Percentiles rank a stretch among this genome's conserved stretches.
phyloP scores from a whole-genome alignment of 352 stramenopile species.

The Globisporangium cylindrosporum region DNA sequence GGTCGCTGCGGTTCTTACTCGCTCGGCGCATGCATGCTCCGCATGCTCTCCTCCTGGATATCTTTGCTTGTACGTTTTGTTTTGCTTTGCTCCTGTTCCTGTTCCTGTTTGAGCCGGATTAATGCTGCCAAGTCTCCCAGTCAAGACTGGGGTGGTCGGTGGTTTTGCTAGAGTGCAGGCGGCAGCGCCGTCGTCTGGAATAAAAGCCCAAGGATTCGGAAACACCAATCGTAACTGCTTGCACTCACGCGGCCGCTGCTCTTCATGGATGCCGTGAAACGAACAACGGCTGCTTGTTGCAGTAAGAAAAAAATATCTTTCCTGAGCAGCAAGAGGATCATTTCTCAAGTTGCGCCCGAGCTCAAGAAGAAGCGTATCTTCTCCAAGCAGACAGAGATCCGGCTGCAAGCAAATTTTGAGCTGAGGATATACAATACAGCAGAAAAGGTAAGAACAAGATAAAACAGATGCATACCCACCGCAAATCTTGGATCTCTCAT shows the following conservation, averaged over 20 bases:
- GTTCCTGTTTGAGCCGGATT: not conserved
- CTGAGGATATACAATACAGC: not conserved
- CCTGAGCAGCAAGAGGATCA: conserved; percentile 20
- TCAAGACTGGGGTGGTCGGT: conserved; percentile 3
- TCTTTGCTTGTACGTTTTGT: conserved; percentile 3
- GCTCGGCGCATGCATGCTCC: not conserved
- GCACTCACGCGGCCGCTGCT: not conserved
- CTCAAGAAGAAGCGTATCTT: conserved; percentile 11
- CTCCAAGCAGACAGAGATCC: not conserved
- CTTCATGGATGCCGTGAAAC: conserved; percentile 13
- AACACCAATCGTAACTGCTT: conserved; percentile 15
- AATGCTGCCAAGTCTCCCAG: not conserved
- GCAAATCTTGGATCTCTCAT: conserved; percentile 4
- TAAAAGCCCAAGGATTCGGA: not conserved
- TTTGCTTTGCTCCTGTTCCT: not conserved
- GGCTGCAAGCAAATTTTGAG: not conserved
- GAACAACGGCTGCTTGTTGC: conserved; percentile 14
- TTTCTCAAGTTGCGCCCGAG: conserved; percentile 37
- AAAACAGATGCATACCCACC: not conserved
- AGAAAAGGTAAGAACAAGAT: not conserved
- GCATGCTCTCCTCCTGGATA: conserved; percentile 1
- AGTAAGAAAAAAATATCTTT: conserved; percentile 35
- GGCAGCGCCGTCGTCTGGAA: not conserved
- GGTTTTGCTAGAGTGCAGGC: not conserved
- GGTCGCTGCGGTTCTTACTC: not conserved